Evolutionary conservation across 2,329 filamentous ascomycete species (phyloP).

Genomic region (Fusarium haematococcum): DNA sequence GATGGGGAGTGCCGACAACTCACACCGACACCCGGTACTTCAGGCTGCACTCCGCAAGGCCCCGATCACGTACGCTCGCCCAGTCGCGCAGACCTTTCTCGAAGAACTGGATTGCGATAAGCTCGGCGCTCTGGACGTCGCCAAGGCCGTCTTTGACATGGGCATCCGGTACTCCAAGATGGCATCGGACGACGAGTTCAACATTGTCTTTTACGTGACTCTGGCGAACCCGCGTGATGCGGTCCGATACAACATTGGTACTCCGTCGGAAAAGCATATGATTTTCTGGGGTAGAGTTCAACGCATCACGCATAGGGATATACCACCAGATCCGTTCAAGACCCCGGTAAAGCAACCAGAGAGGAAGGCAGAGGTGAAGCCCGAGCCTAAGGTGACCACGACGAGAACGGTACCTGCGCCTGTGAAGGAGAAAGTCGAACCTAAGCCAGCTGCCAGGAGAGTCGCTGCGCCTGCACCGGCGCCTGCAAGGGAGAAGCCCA

Average conservation of each 20-base stretch:
- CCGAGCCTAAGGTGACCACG: background rate
- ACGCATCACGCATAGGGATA: slow-evolving; percentile 14
- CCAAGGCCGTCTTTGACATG: slow-evolving; percentile 33
- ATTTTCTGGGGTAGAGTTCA: slow-evolving; percentile 31
- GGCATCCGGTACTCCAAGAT: slow-evolving; percentile 26
- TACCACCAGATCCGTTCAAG: slow-evolving; percentile 24
- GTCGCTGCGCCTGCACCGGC: background rate
- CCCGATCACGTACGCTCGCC: slow-evolving; percentile 2
- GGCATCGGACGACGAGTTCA: slow-evolving; percentile 28
- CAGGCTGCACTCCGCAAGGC: background rate
- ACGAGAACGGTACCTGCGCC: background rate
- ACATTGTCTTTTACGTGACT: slow-evolving; percentile 30
- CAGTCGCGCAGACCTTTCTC: slow-evolving; percentile 27
- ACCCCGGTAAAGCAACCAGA: background rate
- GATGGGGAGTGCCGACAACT: slow-evolving; percentile 3
- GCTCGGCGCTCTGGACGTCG: slow-evolving; percentile 11
- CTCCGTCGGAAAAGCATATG: background rate
- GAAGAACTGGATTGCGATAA: slow-evolving; percentile 15
- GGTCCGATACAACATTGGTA: slow-evolving; percentile 14
- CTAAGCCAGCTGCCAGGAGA: background rate
- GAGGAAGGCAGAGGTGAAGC: background rate
- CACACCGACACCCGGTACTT: slow-evolving; percentile 18
- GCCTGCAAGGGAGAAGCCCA: slow-evolving; percentile 5
- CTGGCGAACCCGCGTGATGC: background rate
- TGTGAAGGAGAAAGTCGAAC: background rate